Base-by-base conservation (phyloP, 2,329 filamentous ascomycete genomes). In the Ophiostoma ulmi region DNA sequence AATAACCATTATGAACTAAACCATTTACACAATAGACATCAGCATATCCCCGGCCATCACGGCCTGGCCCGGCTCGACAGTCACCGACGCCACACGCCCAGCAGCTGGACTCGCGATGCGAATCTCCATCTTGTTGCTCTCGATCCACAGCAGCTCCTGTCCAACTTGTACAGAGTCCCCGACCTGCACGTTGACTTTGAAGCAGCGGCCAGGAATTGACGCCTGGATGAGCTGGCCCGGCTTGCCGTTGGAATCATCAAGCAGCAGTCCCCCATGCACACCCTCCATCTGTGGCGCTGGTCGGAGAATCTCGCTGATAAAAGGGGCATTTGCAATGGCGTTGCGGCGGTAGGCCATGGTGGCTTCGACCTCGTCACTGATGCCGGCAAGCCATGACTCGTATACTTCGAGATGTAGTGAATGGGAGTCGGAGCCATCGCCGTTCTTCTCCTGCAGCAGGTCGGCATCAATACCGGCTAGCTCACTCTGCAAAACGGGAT, bases 51-150 rank as follows among this genome's bases (percentile, higher is more conserved):
- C 35, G 8, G 61, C 61, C 61, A 64, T 64, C 5, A 64, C 61
- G 31, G 61, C 61, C 61, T 64, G 61, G 6, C 61, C 61, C 4
- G 61, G 61, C 35, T 64, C 61, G 35, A 64, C 35, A 38, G 26
- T 20, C 61, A 64, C 61, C 14, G 61, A 38, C 6, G 35, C 35
- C 61, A 64, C 61, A 17, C 61, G 61, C 7, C 61, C 61, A 14
- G 7, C 35, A 8, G 13, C 8, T 3, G 64, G 64, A n/a, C 64
- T 66, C 36, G 36, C 36, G 39, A 66, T 66, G 64, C 14, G n/a
- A 10, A 87, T 84, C 73, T 87, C 85, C 78, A 87, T 81, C 75
- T 87, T 87, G 85, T 87, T 87, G 0, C 85, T 84, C 71, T 87
- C 85, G 3, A 87, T 77, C 2, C 86, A 82, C 1, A 80, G 77